A percentile compares a stretch with the other conserved stretches of the same genome.
phyloP scores from a whole-genome alignment of 116 monocot species.

The Trichopus zeylanicus region DNA sequence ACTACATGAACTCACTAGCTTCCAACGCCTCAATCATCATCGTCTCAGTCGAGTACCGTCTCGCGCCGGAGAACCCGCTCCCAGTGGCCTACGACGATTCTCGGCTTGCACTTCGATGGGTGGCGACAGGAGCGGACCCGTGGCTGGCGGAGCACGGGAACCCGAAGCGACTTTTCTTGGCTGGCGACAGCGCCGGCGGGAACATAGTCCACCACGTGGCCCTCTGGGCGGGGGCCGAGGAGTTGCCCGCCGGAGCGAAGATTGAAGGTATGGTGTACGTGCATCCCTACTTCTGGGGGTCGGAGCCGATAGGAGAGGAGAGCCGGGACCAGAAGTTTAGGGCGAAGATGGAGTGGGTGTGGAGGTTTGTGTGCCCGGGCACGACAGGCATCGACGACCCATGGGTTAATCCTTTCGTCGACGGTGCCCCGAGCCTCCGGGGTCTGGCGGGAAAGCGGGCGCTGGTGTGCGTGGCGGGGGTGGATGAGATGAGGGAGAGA shows the following conservation, averaged over 20 bases:
- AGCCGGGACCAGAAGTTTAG: background rate
- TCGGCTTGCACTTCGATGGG: slow-evolving; percentile 30
- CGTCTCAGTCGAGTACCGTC: slow-evolving; percentile 52
- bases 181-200: slow-evolving; percentile 20
- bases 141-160: slow-evolving; percentile 1
- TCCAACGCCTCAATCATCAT: slow-evolving; percentile 12
- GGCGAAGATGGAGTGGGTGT: slow-evolving; percentile 1
- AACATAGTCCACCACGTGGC: slow-evolving; percentile 24
- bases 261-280: too few relatives aligned
- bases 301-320: slow-evolving; percentile 22
- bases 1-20: slow-evolving; percentile 19
- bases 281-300: slow-evolving; percentile 46
- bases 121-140: slow-evolving; percentile 1
- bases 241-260: too few relatives aligned
- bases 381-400: slow-evolving; percentile 16
- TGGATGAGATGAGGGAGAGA: slow-evolving; percentile 20
- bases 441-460: slow-evolving; percentile 11
- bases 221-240: slow-evolving; percentile 15
- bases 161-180: slow-evolving; percentile 4
- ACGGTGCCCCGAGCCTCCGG: slow-evolving; percentile 5
- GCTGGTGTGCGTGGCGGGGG: slow-evolving; percentile 23
- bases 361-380: slow-evolving; percentile 14
- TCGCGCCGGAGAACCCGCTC: slow-evolving; percentile 56
- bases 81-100: slow-evolving; percentile 54
- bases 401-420: slow-evolving; percentile 15